Percentiles rank a stretch among this genome's conserved stretches.
These are phyloP conservation scores for Kockiozyma suomiensis DNA, from an alignment of 805 yeast genomes.

Conservation along the genomic window DNA sequence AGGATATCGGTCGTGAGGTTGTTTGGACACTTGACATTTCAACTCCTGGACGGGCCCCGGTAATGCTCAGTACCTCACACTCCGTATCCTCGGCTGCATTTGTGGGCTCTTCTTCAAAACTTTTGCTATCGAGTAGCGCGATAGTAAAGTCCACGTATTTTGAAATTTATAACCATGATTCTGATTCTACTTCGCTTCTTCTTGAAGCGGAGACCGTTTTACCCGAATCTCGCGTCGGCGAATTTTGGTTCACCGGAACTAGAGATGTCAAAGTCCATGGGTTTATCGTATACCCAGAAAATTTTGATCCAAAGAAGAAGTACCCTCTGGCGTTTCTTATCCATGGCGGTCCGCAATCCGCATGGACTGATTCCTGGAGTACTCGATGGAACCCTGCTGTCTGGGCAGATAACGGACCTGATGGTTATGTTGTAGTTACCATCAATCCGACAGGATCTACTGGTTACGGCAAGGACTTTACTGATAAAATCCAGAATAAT, in stretches of 20 bases:
- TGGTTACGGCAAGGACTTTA: slow-evolving; percentile 38
- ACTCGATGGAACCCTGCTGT: slow-evolving; percentile 39
- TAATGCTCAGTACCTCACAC: slow-evolving; percentile 21
- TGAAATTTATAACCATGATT: slow-evolving; percentile 16
- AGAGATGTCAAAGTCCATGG: slow-evolving; percentile 35
- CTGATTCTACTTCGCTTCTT: slow-evolving; percentile 11
- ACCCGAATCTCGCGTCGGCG: slow-evolving; percentile 27
- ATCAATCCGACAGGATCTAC: slow-evolving; percentile 40
- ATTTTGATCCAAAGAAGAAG: slow-evolving; percentile 30
- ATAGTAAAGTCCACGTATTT: slow-evolving; percentile 29
- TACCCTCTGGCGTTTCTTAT: slow-evolving; percentile 38
- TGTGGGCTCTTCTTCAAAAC: slow-evolving; percentile 12
- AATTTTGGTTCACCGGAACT: slow-evolving; percentile 37
- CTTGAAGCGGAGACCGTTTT: slow-evolving; percentile 22
- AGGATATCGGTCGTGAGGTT: slow-evolving; percentile 24
- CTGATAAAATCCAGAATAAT: slow-evolving; percentile 34
- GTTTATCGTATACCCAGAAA: slow-evolving; percentile 33
- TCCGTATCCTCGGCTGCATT: slow-evolving; percentile 22
- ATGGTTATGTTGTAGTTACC: slow-evolving; percentile 35
- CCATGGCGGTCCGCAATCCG: slow-evolving; percentile 40
- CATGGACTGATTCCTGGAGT: slow-evolving; percentile 37
- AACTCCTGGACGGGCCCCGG: slow-evolving; percentile 8
- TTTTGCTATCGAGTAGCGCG: slow-evolving; percentile 20
- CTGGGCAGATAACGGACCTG: slow-evolving; percentile 36
- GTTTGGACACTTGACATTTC: slow-evolving; percentile 25